These are phyloP conservation scores for slime mould (Dictyostelium discoideum) DNA, from an alignment of 78 protist genomes.

Conservation along the genomic window DNA sequence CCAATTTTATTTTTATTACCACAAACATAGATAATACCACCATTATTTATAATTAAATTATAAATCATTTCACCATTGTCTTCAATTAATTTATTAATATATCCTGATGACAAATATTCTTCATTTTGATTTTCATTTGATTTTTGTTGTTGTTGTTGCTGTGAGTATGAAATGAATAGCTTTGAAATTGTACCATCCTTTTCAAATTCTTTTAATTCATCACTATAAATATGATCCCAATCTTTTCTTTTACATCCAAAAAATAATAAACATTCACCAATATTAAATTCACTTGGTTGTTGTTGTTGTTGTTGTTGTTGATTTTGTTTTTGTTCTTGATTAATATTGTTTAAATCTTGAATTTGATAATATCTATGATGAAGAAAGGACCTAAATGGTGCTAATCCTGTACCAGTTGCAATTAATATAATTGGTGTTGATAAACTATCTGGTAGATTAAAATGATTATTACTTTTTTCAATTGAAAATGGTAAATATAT, in stretches of 20 bases:
- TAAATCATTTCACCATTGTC: slow-evolving; percentile 16
- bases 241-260: slow-evolving; percentile 66
- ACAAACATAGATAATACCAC: slow-evolving; percentile 29
- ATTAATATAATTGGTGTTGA: slow-evolving; percentile 40
- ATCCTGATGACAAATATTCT: not conserved
- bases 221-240: slow-evolving; percentile 56
- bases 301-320: not conserved
- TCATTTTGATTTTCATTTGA: not conserved
- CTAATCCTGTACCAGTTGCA: slow-evolving; percentile 68
- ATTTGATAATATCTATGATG: slow-evolving; percentile 25
- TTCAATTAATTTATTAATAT: slow-evolving; percentile 17
- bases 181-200: slow-evolving; percentile 29
- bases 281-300: not conserved
- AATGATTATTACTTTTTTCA: not conserved
- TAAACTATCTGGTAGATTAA: slow-evolving; percentile 27
- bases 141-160: not conserved
- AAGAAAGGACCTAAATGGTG: slow-evolving; percentile 60
- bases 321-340: not conserved
- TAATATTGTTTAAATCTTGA: not conserved
- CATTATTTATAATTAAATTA: not conserved
- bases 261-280: slow-evolving; percentile 46
- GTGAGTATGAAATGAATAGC: slow-evolving; percentile 24
- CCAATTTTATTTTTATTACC: slow-evolving; percentile 52
- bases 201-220: slow-evolving; percentile 41
- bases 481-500: slow-evolving; percentile 31